Evolutionary conservation across 345 rosid genomes (phyloP), one percentile per base, ranked within the genome.

Genomic region (Triadica sebifera): DNA sequence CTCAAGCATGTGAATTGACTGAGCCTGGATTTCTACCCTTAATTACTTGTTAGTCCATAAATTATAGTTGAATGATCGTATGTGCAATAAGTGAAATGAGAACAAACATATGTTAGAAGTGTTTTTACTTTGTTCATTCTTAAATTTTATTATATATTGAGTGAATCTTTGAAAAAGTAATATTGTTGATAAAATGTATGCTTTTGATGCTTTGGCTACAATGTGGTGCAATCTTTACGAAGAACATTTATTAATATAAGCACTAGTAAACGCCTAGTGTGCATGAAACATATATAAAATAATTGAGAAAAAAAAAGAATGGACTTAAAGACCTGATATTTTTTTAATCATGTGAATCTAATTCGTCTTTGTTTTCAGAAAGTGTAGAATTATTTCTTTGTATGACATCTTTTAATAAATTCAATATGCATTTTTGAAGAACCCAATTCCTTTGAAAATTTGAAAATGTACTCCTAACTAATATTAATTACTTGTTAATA

Each of bases 341-440:
- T 41, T 41, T 41, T 41, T 1, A 41, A 41, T 41, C 5, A 41
- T 76, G 71, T 71, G 73, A 41, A 77, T 71, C 71, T 29, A n/a
- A 61, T 63, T 52, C 67, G 49, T 46, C n/a, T 22, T 37, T 19
- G 17, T 56, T 56, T n/a, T 58, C 4, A 10, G 5, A 22, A 11
- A 64, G 67, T 8, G n/a, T n/a, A n/a, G n/a, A n/a, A 20, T 59
- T 62, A 62, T 62, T 62, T 46, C 66, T 62, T 17, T 16, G 9
- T 39, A 39, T 1, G n/a, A 11, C 37, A 20, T 57, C 61, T 57
- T 20, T 57, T n/a, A 9, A 24, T 57, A 57, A 6, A 57, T 20
- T 20, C 37, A 24, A 20, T 57, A 57, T 20, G 37, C 61, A 57
- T 19, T 57, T 57, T 20, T 57, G n/a, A 20, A 29, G 61, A 57